Base-by-base conservation (phyloP, 495 filamentous ascomycete genomes). In the Tirmania nivea region DNA sequence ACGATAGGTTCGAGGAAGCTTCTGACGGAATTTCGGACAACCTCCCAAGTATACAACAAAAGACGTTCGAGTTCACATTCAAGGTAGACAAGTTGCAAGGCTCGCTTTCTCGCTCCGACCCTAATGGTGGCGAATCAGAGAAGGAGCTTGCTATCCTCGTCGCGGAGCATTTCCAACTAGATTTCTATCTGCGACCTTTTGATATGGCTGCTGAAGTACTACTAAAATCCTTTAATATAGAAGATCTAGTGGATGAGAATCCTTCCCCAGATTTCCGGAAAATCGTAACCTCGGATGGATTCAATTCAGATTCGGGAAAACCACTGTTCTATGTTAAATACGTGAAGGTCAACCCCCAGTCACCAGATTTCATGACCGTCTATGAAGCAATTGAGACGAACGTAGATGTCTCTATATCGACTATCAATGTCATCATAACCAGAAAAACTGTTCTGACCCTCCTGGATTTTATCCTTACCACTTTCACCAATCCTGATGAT, bases 301-400 rank as follows among this genome's bases (percentile, higher is more conserved):
- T 86, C 48, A 73, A 76, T 48, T 69, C 67, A 20, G 63, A 73
- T 53, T 55, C 52, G 51, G 71, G 82, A 45, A 82, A 83, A 55
- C 84, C 90, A 60, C 78, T 97, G 19, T 84, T 96, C 57, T 75
- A 79, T 50, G 72, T 97, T 59, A 92, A 88, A 62, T 88, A 93
- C 61, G 72, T 86, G 17, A 84, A 80, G 61, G 87, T 96, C 51
- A 94, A 90, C 49, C 77, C 74, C 47, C 83, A 94, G 55, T 94
- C 87, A 10, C 92, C 92, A 0, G 88, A 96, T 61, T 92, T 95
- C 63, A 78, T 84, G 71, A 78, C 80, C 1, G 80, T 81, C 14
- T 95, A 92, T 57, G 87, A 95, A 61, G 86, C 88, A 10, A 82
- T 97, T 56, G 86, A 87, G 50, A 92, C 81, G 58, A 89, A 96